Evolutionary conservation across 1,139 yeast genomes (phyloP).

Genomic region (Taphrina confusa): DNA sequence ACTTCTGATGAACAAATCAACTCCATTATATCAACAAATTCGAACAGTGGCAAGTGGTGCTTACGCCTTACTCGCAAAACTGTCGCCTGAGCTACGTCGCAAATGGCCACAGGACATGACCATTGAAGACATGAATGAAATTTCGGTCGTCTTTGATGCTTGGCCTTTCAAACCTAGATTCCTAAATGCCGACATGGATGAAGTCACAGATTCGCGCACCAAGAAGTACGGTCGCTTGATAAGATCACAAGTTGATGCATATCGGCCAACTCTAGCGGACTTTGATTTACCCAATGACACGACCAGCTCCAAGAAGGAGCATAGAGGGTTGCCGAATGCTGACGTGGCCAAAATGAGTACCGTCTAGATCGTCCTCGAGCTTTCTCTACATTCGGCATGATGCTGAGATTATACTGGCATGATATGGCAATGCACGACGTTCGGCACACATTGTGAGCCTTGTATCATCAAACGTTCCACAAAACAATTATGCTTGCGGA

Average conservation of each 20-base stretch:
- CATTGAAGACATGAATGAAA: slow-evolving; percentile 22
- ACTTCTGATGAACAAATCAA: slow-evolving; percentile 15
- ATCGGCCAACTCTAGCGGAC: not conserved
- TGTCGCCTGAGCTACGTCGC: slow-evolving; percentile 1
- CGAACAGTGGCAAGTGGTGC: slow-evolving; percentile 28
- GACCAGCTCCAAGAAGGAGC: too few species aligned
- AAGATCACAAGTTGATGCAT: not conserved
- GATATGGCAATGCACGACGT: too few species aligned
- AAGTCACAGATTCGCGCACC: slow-evolving; percentile 3
- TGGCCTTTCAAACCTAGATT: slow-evolving; percentile 31
- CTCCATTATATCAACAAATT: slow-evolving; percentile 26
- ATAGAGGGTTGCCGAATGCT: too few species aligned
- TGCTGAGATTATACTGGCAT: too few species aligned
- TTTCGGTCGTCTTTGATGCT: slow-evolving; percentile 20
- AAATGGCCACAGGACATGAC: slow-evolving; percentile 29
- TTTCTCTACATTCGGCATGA: too few species aligned
- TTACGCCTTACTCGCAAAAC: slow-evolving; percentile 15
- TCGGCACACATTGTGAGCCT: too few species aligned
- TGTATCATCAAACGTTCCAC: too few species aligned
- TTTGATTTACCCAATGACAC: slow-evolving; percentile 1
- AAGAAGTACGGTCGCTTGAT: slow-evolving; percentile 4
- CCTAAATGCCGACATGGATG: slow-evolving; percentile 14
- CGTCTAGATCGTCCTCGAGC: too few species aligned
- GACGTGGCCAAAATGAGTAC: too few species aligned
- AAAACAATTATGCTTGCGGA: too few species aligned